Evolutionary conservation across 805 yeast genomes (phyloP).

Genomic region (Wickerhamiella kurtzmanii): DNA sequence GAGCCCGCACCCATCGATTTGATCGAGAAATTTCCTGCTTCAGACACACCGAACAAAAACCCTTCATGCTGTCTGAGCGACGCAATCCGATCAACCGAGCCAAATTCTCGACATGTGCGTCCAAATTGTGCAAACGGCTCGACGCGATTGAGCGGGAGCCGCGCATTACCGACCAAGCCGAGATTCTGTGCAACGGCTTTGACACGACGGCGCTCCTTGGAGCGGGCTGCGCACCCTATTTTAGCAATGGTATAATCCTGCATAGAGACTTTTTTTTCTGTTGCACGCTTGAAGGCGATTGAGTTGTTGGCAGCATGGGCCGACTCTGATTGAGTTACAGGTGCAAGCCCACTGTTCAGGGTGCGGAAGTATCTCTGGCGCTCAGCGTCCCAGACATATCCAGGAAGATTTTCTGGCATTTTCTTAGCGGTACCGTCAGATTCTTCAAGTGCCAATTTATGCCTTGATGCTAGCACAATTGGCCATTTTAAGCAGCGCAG

Average conservation of each 20-base stretch:
- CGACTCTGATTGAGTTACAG: conserved; percentile 1
- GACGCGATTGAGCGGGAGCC: not conserved
- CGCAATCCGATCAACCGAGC: not conserved
- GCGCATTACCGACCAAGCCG: not conserved
- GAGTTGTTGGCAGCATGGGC: not conserved
- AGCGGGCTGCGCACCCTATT: not conserved
- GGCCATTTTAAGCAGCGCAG: no score
- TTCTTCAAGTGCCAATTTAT: no score
- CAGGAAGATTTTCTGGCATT: conserved; percentile 12
- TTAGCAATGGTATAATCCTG: not conserved
- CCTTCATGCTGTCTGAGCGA: not conserved
- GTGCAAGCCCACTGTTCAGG: conserved; percentile 9
- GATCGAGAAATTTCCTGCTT: not conserved
- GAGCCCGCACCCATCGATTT: not conserved
- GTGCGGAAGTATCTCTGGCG: conserved; percentile 12
- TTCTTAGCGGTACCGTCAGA: not conserved
- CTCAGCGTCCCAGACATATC: conserved; percentile 14
- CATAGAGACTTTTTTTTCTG: not conserved
- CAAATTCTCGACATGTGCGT: not conserved
- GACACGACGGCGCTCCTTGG: not conserved
- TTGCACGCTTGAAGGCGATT: not conserved
- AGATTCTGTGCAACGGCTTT: not conserved
- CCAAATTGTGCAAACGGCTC: not conserved
- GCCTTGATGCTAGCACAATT: not conserved
- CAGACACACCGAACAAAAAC: not conserved